These are phyloP conservation scores for Forsythia viridissima DNA, from an alignment of 257 asterid genomes.

Conservation along the genomic window DNA sequence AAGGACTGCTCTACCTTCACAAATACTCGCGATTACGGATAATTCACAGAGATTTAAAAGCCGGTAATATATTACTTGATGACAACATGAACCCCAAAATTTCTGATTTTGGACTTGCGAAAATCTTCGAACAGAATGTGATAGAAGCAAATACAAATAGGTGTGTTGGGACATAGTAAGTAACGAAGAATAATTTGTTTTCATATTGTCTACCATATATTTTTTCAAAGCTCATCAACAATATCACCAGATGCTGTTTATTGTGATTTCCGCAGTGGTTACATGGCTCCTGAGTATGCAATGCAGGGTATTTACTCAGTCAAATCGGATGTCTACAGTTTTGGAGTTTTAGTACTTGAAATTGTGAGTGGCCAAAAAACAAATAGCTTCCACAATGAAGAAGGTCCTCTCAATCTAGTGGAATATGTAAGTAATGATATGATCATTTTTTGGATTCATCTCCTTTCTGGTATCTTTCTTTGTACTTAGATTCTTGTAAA, in stretches of 20 bases:
- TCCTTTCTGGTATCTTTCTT: not conserved
- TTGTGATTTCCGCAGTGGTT: constrained; percentile 39
- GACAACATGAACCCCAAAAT: constrained; percentile 65
- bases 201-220: not conserved
- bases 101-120: constrained; percentile 69
- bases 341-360: constrained; percentile 56
- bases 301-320: constrained; percentile 65
- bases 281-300: constrained; percentile 74
- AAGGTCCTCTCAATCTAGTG: constrained; percentile 53
- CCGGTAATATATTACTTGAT: constrained; percentile 57
- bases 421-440: constrained; percentile 49
- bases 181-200: not conserved
- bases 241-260: not conserved
- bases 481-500: not conserved
- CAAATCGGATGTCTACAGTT: constrained; percentile 67
- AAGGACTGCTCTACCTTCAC: constrained; percentile 50
- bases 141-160: constrained; percentile 52
- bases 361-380: constrained; percentile 59
- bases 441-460: not conserved
- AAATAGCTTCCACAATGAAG: constrained; percentile 36
- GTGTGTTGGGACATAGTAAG: constrained; percentile 64
- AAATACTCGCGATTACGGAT: constrained; percentile 42
- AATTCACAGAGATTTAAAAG: constrained; percentile 45
- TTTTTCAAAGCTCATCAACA: not conserved
- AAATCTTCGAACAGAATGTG: constrained; percentile 46